A percentile compares a stretch with the other conserved stretches of the same genome.
Conservation (phyloP, 306 rosid genomes). For the Casuarina glauca region DNA sequence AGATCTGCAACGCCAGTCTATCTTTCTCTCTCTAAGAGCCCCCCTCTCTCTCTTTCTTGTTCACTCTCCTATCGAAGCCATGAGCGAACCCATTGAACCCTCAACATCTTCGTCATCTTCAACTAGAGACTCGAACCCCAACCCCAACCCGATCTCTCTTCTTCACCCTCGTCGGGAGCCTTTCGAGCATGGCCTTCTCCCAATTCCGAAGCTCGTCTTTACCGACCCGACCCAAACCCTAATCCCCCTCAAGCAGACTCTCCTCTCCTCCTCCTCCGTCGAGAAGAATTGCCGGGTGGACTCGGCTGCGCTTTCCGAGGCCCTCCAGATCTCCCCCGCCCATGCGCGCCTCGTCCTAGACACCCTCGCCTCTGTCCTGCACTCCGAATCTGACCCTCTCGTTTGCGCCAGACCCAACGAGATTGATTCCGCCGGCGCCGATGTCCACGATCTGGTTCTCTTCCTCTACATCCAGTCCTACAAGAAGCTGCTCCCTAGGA, state of each 20-base stretch:
- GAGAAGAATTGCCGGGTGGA: slow-evolving; percentile 44
- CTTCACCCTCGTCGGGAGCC: slow-evolving; percentile 87
- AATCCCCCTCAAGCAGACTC: slow-evolving; percentile 30
- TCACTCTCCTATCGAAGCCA: slow-evolving; percentile 36
- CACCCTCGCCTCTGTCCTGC: slow-evolving; percentile 72
- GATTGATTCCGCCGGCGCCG: slow-evolving; percentile 57
- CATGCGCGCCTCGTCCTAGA: slow-evolving; percentile 81
- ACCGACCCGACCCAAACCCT: slow-evolving; percentile 93
- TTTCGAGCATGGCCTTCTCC: slow-evolving; percentile 87
- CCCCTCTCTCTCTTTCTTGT: slow-evolving; percentile 3
- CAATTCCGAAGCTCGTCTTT: slow-evolving; percentile 78
- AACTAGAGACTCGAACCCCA: slow-evolving; percentile 41
- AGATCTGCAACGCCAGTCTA: slow-evolving; percentile 42
- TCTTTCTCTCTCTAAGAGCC: not conserved
- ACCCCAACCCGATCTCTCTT: slow-evolving; percentile 21
- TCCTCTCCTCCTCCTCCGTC: slow-evolving; percentile 18
- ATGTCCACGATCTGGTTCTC: slow-evolving; percentile 80
- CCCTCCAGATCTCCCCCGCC: slow-evolving; percentile 79
- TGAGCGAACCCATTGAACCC: slow-evolving; percentile 69
- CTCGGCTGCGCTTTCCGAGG: slow-evolving; percentile 61
- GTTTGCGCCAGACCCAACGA: slow-evolving; percentile 43
- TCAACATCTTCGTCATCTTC: slow-evolving; percentile 45
- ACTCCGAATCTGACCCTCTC: slow-evolving; percentile 70
- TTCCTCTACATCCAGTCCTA: slow-evolving; percentile 93
- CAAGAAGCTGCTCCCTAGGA: slow-evolving; percentile 83